Evolutionary conservation across 345 rosid genomes (phyloP).

Genomic region (Zanthoxylum bungeanum): DNA sequence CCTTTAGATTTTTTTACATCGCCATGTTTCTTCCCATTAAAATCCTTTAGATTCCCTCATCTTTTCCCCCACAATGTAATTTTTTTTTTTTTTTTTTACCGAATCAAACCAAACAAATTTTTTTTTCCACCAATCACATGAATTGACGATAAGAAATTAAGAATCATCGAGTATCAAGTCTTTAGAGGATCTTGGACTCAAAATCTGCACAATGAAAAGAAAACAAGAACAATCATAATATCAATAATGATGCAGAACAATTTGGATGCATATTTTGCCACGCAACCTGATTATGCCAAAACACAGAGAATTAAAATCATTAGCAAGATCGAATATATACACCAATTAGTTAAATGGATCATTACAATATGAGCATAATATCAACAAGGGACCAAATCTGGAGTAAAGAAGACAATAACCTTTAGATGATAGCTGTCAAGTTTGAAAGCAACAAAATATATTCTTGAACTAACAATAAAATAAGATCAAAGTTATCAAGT

Average conservation of each 20-base stretch:
- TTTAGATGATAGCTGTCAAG: conserved; percentile 1
- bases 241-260: neutral
- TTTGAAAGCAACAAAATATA: conserved; percentile 7
- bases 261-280: too few species aligned
- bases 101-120: too few species aligned
- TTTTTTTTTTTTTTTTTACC: too few species aligned
- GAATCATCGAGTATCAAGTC: neutral
- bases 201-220: neutral
- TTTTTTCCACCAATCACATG: too few species aligned
- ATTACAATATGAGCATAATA: neutral
- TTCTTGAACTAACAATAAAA: neutral
- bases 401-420: neutral
- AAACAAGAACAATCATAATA: neutral
- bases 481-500: neutral
- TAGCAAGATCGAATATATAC: neutral
- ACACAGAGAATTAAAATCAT: neutral
- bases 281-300: conserved; percentile 10
- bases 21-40: conserved; percentile 11
- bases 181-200: neutral
- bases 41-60: conserved; percentile 24
- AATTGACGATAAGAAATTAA: neutral
- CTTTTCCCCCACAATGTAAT: neutral
- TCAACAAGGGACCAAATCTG: neutral
- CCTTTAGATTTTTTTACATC: neutral
- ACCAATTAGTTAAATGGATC: neutral